phyloP scores from a whole-genome alignment of 345 rosid species.

The Cardamine resedifolia region DNA sequence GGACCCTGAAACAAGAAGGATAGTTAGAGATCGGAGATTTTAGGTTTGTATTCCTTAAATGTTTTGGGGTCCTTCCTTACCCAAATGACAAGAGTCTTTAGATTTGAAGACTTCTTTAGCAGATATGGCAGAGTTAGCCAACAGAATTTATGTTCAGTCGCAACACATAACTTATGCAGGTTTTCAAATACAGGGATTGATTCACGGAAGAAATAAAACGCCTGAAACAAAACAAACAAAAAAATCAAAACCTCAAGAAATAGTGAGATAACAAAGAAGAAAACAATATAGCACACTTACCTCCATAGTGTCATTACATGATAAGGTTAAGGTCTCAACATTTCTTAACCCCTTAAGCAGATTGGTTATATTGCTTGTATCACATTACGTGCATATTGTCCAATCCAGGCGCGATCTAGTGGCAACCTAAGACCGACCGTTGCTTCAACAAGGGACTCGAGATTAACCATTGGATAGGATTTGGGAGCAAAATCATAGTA shows the following conservation, averaged over 20 bases:
- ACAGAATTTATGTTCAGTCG: not conserved
- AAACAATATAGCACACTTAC: slow-evolving; percentile 9
- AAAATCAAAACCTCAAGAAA: not conserved
- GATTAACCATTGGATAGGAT: not conserved
- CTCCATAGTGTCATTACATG: not conserved
- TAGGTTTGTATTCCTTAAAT: not conserved
- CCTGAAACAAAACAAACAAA: not conserved
- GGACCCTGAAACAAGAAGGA: not conserved
- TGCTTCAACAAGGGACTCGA: slow-evolving; percentile 2
- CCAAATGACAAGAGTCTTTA: not conserved
- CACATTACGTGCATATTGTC: not conserved
- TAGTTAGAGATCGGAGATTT: not conserved
- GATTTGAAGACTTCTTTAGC: not conserved
- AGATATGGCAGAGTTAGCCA: not conserved
- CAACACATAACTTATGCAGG: not conserved
- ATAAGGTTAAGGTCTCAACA: slow-evolving; percentile 7
- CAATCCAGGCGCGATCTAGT: not conserved
- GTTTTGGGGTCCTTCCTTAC: slow-evolving; percentile 6
- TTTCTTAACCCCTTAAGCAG: slow-evolving; percentile 2
- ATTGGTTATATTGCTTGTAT: not conserved
- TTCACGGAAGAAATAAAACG: not conserved
- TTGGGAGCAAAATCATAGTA: not conserved
- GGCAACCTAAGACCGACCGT: not conserved
- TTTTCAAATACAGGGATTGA: not conserved
- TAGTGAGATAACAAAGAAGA: not conserved